Percentiles rank a stretch among this genome's conserved stretches.
Evolutionary conservation across 2,329 filamentous ascomycete genomes (phyloP).

Genomic region (Fusarium succisae): DNA sequence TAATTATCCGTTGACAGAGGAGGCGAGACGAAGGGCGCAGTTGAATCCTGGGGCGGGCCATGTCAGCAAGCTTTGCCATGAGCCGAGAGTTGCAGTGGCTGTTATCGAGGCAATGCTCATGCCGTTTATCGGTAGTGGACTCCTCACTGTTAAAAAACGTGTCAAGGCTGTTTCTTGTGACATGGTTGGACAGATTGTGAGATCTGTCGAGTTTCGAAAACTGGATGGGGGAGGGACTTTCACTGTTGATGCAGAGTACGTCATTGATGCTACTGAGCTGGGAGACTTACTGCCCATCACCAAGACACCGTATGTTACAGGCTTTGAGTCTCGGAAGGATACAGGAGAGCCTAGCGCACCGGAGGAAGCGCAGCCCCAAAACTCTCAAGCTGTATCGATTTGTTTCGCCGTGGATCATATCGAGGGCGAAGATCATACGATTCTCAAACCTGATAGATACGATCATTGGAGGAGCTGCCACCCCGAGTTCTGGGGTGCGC

Average conservation of each 20-base stretch:
- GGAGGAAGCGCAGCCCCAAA: constrained; percentile 38
- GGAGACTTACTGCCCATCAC: constrained; percentile 36
- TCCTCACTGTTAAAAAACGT: constrained; percentile 33
- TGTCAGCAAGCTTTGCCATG: constrained; percentile 44
- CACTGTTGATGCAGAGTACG: constrained; percentile 19
- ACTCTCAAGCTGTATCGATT: constrained; percentile 44
- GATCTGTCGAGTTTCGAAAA: constrained; percentile 4
- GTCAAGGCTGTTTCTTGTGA: constrained; percentile 34
- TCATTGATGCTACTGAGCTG: constrained; percentile 30
- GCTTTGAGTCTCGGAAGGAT: constrained; percentile 38
- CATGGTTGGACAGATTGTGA: constrained; percentile 19
- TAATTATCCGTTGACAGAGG: constrained; percentile 40
- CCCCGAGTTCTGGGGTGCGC: constrained; percentile 43
- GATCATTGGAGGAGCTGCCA: constrained; percentile 39
- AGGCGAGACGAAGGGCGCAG: constrained; percentile 36
- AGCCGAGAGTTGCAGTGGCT: constrained; percentile 42
- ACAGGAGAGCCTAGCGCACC: constrained; percentile 42
- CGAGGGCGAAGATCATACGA: constrained; percentile 40
- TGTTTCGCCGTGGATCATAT: constrained; percentile 45
- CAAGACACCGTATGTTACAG: constrained; percentile 39
- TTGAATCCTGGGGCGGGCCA: constrained; percentile 42
- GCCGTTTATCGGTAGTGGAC: constrained; percentile 38
- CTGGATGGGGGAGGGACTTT: not conserved
- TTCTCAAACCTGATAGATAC: constrained; percentile 33
- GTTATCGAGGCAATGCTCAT: constrained; percentile 42